Conservation (phyloP, 2,329 filamentous ascomycete genomes). For the Thielaviopsis cerberus region DNA sequence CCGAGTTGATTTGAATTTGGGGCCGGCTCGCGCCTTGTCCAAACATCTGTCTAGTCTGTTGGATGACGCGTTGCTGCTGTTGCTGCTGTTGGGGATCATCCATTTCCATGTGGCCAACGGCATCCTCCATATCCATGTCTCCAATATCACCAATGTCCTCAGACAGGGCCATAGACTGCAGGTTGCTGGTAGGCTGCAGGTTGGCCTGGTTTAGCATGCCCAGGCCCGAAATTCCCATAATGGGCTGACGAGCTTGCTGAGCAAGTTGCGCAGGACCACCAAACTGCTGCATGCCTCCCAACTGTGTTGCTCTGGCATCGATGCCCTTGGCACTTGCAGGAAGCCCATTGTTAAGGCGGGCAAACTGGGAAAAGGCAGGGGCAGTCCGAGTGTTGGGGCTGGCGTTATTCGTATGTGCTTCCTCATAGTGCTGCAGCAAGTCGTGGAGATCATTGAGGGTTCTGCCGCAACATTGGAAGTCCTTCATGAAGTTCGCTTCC, state of each 20-base stretch:
- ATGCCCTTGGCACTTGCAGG: slow-evolving; percentile 1
- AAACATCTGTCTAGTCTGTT: slow-evolving; percentile 51
- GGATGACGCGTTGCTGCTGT: slow-evolving; percentile 28
- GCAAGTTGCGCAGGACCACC: slow-evolving; percentile 11
- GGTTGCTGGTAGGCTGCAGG: slow-evolving; percentile 25
- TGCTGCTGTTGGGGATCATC: slow-evolving; percentile 33
- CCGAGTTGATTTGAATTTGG: slow-evolving; percentile 64
- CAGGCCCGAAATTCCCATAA: slow-evolving; percentile 9
- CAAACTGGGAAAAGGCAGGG: slow-evolving; percentile 23
- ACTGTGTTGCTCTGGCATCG: slow-evolving; percentile 1
- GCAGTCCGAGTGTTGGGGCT: slow-evolving; percentile 25
- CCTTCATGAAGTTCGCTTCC: slow-evolving; percentile 93
- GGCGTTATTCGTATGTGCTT: slow-evolving; percentile 60
- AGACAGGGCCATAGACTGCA: slow-evolving; percentile 16
- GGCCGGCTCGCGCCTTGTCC: slow-evolving; percentile 43
- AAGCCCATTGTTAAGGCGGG: slow-evolving; percentile 8
- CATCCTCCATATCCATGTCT: slow-evolving; percentile 94
- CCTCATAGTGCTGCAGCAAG: slow-evolving; percentile 88
- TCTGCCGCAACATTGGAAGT: slow-evolving; percentile 87
- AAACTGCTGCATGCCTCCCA: slow-evolving; percentile 10
- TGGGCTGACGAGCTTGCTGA: slow-evolving; percentile 12
- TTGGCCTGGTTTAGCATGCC: slow-evolving; percentile 19
- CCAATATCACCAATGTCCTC: slow-evolving; percentile 70
- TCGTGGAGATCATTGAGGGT: slow-evolving; percentile 85
- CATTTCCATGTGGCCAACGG: slow-evolving; percentile 46